Percentiles rank a stretch among this genome's conserved stretches.
Evolutionary conservation across 179 eudicot genomes (phyloP).

Genomic region (Nepenthes alata): DNA sequence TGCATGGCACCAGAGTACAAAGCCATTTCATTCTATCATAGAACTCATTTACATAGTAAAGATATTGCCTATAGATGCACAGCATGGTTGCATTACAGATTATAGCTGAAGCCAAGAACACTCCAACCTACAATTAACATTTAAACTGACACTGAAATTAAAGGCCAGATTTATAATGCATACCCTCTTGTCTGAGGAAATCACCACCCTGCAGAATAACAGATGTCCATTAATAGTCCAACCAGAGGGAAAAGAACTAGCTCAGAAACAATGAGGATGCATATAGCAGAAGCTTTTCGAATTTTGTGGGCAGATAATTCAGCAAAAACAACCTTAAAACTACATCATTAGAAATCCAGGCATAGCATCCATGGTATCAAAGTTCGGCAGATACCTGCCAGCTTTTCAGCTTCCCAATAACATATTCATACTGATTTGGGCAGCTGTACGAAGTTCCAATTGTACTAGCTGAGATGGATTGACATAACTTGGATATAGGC

Average conservation of each 20-base stretch:
- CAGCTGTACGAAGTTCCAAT: no score
- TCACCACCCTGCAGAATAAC: conserved; percentile 69
- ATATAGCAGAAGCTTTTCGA: conserved; percentile 5
- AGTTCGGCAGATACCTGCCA: no score
- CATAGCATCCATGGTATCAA: conserved; percentile 12
- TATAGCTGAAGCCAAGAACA: no score
- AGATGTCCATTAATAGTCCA: conserved; percentile 12
- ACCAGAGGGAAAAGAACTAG: conserved; percentile 6
- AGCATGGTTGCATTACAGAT: no score
- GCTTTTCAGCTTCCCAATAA: no score
- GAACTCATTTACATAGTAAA: no score
- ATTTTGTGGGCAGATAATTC: conserved; percentile 10
- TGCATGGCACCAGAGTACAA: no score
- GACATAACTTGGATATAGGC: no score
- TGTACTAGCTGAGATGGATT: no score
- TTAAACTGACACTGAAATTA: background rate
- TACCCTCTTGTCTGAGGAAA: conserved; percentile 70
- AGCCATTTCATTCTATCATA: no score
- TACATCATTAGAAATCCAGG: conserved; percentile 89
- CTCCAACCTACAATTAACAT: background rate
- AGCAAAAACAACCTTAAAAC: conserved; percentile 76
- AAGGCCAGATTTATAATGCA: conserved; percentile 8
- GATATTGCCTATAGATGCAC: no score
- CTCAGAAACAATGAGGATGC: background rate
- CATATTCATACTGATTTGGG: no score